phyloP scores from a whole-genome alignment of 2,329 filamentous ascomycete genomes.

The Orbilia quercus region DNA sequence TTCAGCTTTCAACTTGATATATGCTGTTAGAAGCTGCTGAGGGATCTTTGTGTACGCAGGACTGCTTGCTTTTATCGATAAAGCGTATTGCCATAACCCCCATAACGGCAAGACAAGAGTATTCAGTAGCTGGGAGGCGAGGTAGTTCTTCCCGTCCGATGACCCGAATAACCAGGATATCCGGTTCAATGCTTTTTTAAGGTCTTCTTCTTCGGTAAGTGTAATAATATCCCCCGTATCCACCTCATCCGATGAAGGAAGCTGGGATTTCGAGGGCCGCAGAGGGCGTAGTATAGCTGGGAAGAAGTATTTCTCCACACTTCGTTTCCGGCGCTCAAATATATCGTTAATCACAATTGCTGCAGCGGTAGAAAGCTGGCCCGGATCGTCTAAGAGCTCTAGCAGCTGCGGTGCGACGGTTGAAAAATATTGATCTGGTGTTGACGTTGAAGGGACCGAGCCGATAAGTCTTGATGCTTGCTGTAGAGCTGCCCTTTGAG shows the following conservation, averaged over 20 bases:
- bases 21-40: constrained; percentile 24
- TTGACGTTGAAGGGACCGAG: constrained; percentile 57
- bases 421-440: constrained; percentile 56
- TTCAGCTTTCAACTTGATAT: constrained; percentile 26
- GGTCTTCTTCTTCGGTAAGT: constrained; percentile 20
- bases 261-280: constrained; percentile 45
- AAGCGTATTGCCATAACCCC: constrained; percentile 45
- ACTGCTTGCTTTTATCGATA: constrained; percentile 25
- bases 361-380: constrained; percentile 55
- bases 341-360: constrained; percentile 59
- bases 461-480: constrained; percentile 59
- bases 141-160: constrained; percentile 30
- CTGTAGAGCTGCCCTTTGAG: constrained; percentile 46
- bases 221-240: constrained; percentile 37
- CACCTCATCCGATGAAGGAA: constrained; percentile 10
- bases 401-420: constrained; percentile 58
- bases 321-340: constrained; percentile 46
- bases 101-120: constrained; percentile 31
- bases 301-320: constrained; percentile 58
- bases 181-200: constrained; percentile 28
- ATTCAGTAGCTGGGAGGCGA: constrained; percentile 18
- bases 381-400: constrained; percentile 57
- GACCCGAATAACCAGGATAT: constrained; percentile 36
- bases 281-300: constrained; percentile 44
- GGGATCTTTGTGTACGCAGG: constrained; percentile 21